These are phyloP conservation scores for Tylopilus felleus DNA, from an alignment of 768 basidiomycete species.

Conservation along the genomic window DNA sequence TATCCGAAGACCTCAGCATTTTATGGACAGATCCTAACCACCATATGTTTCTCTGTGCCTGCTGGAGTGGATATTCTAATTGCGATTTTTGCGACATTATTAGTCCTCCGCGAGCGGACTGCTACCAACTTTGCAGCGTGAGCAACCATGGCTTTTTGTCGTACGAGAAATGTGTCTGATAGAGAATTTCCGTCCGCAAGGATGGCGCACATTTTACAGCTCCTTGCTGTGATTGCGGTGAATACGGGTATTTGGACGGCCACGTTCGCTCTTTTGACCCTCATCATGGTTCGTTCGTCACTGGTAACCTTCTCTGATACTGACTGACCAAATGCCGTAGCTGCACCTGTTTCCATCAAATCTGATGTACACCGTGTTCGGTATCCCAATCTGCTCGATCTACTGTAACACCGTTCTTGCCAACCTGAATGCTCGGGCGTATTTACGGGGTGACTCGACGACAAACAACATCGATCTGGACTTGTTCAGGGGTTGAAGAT, in stretches of 20 bases:
- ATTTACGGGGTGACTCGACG: not conserved
- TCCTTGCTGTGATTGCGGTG: conserved; percentile 6
- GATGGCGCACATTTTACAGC: conserved; percentile 4
- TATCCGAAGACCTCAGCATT: not conserved
- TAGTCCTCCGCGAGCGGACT: not conserved
- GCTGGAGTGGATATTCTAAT: conserved; percentile 10
- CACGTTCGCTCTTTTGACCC: conserved; percentile 41
- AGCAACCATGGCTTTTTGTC: not conserved
- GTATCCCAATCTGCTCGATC: not conserved
- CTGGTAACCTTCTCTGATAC: not conserved
- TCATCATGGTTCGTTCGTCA: conserved; percentile 36
- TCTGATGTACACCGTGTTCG: not conserved
- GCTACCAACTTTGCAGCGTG: not conserved
- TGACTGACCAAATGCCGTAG: not conserved
- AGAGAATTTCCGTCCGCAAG: not conserved
- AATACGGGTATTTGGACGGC: conserved; percentile 45
- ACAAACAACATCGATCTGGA: no score
- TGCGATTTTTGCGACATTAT: not conserved
- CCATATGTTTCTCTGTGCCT: not conserved
- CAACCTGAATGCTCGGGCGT: not conserved
- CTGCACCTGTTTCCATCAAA: not conserved
- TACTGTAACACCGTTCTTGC: not conserved
- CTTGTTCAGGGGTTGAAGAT: no score
- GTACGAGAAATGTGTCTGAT: not conserved
- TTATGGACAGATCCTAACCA: not conserved